Evolutionary conservation across 1,284 basidiomycete species (phyloP).

Genomic region (Sanghuangporus baumii): DNA sequence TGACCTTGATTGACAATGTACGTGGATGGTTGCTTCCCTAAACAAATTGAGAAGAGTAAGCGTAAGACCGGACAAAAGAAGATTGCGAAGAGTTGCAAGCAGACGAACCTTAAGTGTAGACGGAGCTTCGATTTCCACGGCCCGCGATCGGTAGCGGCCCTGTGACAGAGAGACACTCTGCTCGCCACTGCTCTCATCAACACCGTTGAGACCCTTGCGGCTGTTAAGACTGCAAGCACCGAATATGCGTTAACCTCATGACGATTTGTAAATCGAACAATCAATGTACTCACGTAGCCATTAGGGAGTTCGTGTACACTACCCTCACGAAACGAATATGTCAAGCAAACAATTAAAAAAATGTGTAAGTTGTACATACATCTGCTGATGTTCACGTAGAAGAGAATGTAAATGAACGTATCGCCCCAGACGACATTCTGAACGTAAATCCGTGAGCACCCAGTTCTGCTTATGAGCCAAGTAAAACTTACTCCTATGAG

Average conservation of each 20-base stretch:
- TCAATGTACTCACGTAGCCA: slow-evolving; percentile 12
- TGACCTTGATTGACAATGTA: slow-evolving; percentile 16
- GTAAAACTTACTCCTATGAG: slow-evolving; percentile 12
- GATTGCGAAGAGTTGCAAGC: neutral
- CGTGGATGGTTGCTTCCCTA: neutral
- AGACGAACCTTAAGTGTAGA: neutral
- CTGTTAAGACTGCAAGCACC: slow-evolving; percentile 9
- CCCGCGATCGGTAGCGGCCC: slow-evolving; percentile 11
- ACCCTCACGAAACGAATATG: neutral
- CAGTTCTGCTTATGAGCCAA: neutral
- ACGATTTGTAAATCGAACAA: neutral
- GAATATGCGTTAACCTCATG: neutral
- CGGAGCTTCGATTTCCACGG: slow-evolving; percentile 11
- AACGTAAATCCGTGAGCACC: neutral
- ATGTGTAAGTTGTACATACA: slow-evolving; percentile 7
- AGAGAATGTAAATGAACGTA: slow-evolving; percentile 17
- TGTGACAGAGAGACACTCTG: slow-evolving; percentile 5
- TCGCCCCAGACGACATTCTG: slow-evolving; percentile 13
- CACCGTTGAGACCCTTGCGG: slow-evolving; percentile 5
- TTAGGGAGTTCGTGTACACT: slow-evolving; percentile 18
- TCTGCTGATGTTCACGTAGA: slow-evolving; percentile 16
- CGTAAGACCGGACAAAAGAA: neutral
- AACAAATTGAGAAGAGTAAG: neutral
- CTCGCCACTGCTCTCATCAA: slow-evolving; percentile 12
- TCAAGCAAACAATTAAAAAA: neutral